Percentiles rank a stretch among this genome's conserved stretches.
These are phyloP conservation scores for Solanum rostratum DNA, from an alignment of 257 asterid species.

Conservation along the genomic window DNA sequence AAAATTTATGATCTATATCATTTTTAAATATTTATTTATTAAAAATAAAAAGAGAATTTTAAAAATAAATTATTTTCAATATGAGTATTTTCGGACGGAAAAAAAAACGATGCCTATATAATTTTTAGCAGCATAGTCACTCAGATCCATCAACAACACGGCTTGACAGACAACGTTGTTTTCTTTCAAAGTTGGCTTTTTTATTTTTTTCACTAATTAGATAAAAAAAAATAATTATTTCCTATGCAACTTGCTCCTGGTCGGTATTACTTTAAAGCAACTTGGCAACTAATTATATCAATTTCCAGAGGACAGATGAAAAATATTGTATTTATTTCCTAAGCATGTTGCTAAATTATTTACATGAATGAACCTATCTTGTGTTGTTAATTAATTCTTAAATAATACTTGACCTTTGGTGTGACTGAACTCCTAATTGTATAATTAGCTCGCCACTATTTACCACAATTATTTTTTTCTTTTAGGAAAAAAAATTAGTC, in stretches of 20 bases:
- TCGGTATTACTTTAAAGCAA: constrained; percentile 2
- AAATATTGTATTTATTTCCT: background rate
- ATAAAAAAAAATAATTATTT: background rate
- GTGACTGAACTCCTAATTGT: background rate
- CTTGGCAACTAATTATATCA: background rate
- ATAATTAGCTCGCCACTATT: background rate
- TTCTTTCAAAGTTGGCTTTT: background rate
- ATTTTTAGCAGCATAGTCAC: background rate
- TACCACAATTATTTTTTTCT: background rate
- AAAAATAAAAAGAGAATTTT: too few species aligned
- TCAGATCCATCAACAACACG: background rate
- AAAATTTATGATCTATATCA: too few species aligned
- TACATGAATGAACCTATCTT: background rate
- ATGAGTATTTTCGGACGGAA: too few species aligned
- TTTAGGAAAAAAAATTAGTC: background rate
- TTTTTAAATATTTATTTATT: too few species aligned
- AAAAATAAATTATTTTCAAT: too few species aligned
- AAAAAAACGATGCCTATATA: too few species aligned
- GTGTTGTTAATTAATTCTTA: background rate
- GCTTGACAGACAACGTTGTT: background rate
- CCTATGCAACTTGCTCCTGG: background rate
- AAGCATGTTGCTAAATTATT: background rate
- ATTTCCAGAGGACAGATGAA: background rate
- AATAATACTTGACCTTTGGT: background rate
- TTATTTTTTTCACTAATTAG: background rate